Conservation (phyloP, 192 early-diverging fungal species). For the Geranomyces variabilis region DNA sequence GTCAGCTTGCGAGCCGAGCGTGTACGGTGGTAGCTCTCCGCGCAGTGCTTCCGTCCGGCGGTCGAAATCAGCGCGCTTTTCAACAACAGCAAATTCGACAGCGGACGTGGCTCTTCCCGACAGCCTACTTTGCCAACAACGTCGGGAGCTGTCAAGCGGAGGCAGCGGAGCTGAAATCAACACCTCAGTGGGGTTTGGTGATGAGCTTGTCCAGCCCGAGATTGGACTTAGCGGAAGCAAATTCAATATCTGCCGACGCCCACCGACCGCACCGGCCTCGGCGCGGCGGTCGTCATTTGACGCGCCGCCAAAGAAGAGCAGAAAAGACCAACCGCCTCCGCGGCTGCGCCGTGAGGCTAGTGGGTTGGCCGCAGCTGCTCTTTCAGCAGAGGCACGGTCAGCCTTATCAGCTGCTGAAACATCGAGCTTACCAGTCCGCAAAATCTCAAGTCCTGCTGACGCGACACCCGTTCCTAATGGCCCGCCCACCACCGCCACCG, state of each 20-base stretch:
- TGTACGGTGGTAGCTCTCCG: no score
- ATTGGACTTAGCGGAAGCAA: constrained; percentile 11
- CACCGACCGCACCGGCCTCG: constrained; percentile 2
- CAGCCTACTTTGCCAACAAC: no score
- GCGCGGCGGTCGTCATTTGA: not conserved
- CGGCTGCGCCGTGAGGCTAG: not conserved
- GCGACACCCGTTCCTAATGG: not conserved
- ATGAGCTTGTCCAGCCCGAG: not conserved
- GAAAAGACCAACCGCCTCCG: not conserved
- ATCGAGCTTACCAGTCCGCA: not conserved
- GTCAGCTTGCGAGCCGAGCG: no score
- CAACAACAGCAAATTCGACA: no score
- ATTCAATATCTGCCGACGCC: constrained; percentile 4
- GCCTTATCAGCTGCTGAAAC: not conserved
- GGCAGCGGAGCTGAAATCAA: no score
- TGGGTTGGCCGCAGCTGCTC: not conserved
- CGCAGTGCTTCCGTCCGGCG: no score
- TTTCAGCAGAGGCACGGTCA: not conserved
- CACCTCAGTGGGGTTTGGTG: no score
- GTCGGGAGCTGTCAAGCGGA: no score
- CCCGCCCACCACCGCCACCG: not conserved
- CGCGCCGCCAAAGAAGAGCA: not conserved
- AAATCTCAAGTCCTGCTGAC: not conserved
- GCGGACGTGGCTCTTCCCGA: no score
- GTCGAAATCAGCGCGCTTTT: no score